Percentiles rank a stretch among this genome's conserved stretches.
phyloP scores from a whole-genome alignment of 1,284 basidiomycete genomes.

The Ganoderma lingzhi region DNA sequence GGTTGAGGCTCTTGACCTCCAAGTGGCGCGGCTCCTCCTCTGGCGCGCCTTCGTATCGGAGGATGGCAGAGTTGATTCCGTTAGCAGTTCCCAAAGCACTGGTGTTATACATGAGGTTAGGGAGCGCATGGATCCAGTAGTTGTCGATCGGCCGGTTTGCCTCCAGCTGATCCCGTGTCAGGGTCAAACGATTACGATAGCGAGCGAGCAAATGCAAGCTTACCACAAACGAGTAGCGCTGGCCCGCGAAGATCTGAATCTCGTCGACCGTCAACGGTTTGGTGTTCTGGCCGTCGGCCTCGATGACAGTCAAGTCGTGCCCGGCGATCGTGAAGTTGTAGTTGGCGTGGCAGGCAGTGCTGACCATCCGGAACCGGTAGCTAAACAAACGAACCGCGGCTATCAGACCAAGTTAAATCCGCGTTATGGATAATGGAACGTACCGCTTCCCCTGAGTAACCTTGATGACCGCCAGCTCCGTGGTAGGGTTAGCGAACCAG shows the following conservation, averaged over 20 bases:
- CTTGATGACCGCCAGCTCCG: conserved; percentile 42
- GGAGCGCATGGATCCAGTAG: conserved; percentile 54
- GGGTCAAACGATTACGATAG: not conserved
- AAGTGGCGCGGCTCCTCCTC: conserved; percentile 45
- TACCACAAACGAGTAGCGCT: conserved; percentile 46
- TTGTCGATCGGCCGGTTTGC: conserved; percentile 47
- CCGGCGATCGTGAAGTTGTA: conserved; percentile 51
- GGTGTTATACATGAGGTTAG: conserved; percentile 37
- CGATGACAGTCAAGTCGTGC: conserved; percentile 59
- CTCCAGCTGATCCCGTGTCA: conserved; percentile 31
- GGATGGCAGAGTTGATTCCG: conserved; percentile 58
- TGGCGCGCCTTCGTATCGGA: conserved; percentile 58
- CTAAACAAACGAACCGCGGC: conserved; percentile 18
- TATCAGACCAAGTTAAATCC: not conserved
- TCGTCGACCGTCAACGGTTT: conserved; percentile 50
- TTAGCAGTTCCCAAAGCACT: conserved; percentile 37
- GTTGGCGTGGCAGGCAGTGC: conserved; percentile 49
- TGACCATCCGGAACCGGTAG: conserved; percentile 56
- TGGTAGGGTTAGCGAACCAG: conserved; percentile 23
- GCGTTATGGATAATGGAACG: not conserved
- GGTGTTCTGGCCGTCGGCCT: conserved; percentile 56
- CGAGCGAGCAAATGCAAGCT: not conserved
- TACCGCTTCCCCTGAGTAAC: conserved; percentile 47
- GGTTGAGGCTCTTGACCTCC: conserved; percentile 35
- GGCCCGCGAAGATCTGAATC: conserved; percentile 49